Base-by-base conservation (phyloP, 129 eudicot genomes). In the Tagetes patula region DNA sequence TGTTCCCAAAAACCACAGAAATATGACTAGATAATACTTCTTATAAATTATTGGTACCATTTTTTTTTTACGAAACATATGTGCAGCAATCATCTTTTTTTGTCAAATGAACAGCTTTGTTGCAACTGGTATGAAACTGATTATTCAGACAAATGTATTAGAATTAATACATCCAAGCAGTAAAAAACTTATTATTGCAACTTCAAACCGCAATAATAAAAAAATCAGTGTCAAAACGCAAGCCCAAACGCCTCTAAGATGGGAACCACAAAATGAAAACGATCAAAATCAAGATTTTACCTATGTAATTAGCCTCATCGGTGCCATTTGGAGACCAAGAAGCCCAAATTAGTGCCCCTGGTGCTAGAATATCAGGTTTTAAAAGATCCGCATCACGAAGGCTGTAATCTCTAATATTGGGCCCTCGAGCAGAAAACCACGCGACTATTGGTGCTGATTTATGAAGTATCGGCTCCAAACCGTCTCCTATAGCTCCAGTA, bases 241-340 rank as follows among this genome's bases (percentile, higher is more conserved):
- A 20, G 27, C 27, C 27, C 27, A 20, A 20, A 20, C 27, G 27
- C 27, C 27, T 20, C 27, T 20, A 20, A 20, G 27, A 20, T 20
- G 27, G 27, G 27, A 20, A 20, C 27, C 27, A 20, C 0, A 20
- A 20, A 20, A 20, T 20, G 27, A 20, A 20, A 20, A 20, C 0
- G 27, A 20, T 0, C 0, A 20, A 20, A 20, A 72, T 36, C 31
- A 32, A 80, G 37, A n/a, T 11, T 27, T 74, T 80, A 94, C 98
- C 98, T 45, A 77, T 63, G 59, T 82, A 94, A 81, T 94, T 94
- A 30, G 92, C 84, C 58, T 94, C 97, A 78, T 94, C 98, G 3
- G 97, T 94, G 65, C 98, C 98, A 80, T 94, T 90, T n/a, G 90
- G 97, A 58, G 97, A 77, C 98, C 98, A 94, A 33, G 98, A 96